Base-by-base conservation (phyloP, 805 yeast genomes). In the Saccharomycopsis fodiens region DNA sequence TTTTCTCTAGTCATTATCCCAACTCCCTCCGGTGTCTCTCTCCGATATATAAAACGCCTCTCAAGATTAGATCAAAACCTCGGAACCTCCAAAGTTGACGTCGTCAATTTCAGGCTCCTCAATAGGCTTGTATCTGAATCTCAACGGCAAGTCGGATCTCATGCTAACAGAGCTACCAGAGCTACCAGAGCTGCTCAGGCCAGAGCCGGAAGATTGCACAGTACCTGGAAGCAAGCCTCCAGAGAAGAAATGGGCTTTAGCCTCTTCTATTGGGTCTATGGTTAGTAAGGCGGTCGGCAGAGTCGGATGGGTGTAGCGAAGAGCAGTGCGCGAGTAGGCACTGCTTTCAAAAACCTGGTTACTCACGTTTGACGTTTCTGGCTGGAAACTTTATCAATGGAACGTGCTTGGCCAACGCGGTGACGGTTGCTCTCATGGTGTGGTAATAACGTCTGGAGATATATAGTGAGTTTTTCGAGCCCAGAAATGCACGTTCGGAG, bases 11-110 rank as follows among this genome's bases (percentile, higher is more conserved):
- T n/a, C n/a, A n/a, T n/a, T n/a, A n/a, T n/a, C n/a, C n/a, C n/a
- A n/a, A n/a, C n/a, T n/a, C n/a, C n/a, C n/a, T n/a, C n/a, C n/a
- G n/a, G n/a, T n/a, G n/a, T n/a, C n/a, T n/a, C n/a, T n/a, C n/a
- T n/a, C n/a, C n/a, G n/a, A n/a, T n/a, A n/a, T n/a, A n/a, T n/a
- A n/a, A n/a, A n/a, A n/a, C n/a, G n/a, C n/a, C 46, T 68, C n/a
- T n/a, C n/a, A n/a, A n/a, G n/a, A 76, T 54, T 64, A 73, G 12
- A 50, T 29, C 12, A 50, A 35, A 10, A 72, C 57, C 32, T 72
- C 78, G 30, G 95, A 96, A 55, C 96, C 97, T 46, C 97, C 98
- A 44, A 75, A 71, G 55, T 79, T 74, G 55, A 91, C 77, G 53
- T 77, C 74, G 8, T 85, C 96, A 22, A 83, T 78, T 64, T 91